These are phyloP conservation scores for Caryopteris hybrid DNA, from an alignment of 305 asterid species.

Conservation along the genomic window DNA sequence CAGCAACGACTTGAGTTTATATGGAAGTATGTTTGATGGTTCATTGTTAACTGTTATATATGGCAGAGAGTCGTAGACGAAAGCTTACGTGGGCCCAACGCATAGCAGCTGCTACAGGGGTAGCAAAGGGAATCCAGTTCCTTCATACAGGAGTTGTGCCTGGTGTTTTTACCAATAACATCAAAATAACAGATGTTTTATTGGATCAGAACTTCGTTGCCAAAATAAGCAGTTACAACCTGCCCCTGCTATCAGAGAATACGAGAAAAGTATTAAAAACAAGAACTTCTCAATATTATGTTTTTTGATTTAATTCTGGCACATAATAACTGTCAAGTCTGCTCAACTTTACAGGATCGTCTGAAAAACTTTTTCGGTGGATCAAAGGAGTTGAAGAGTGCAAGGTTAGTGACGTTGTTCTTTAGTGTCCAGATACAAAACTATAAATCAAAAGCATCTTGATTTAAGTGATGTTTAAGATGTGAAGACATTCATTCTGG, in stretches of 20 bases:
- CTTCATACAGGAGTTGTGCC: slow-evolving; percentile 86
- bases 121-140: slow-evolving; percentile 92
- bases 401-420: slow-evolving; percentile 36
- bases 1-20: background rate
- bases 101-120: slow-evolving; percentile 75
- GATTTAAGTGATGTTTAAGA: no score
- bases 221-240: slow-evolving; percentile 68
- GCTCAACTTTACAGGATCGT: slow-evolving; percentile 38
- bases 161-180: slow-evolving; percentile 52
- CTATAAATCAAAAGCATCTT: background rate
- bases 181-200: slow-evolving; percentile 68
- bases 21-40: background rate
- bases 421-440: background rate
- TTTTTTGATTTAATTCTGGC: background rate
- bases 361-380: slow-evolving; percentile 27
- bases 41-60: background rate
- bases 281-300: background rate
- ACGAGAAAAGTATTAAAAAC: slow-evolving; percentile 40
- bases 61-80: slow-evolving; percentile 52
- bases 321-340: slow-evolving; percentile 3
- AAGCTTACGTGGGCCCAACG: slow-evolving; percentile 84
- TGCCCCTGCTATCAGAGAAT: slow-evolving; percentile 60
- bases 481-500: no score
- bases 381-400: slow-evolving; percentile 36
- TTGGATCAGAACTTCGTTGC: slow-evolving; percentile 73